Evolutionary conservation across 1,284 basidiomycete genomes (phyloP).

Genomic region (Sphaerobolus stellatus): DNA sequence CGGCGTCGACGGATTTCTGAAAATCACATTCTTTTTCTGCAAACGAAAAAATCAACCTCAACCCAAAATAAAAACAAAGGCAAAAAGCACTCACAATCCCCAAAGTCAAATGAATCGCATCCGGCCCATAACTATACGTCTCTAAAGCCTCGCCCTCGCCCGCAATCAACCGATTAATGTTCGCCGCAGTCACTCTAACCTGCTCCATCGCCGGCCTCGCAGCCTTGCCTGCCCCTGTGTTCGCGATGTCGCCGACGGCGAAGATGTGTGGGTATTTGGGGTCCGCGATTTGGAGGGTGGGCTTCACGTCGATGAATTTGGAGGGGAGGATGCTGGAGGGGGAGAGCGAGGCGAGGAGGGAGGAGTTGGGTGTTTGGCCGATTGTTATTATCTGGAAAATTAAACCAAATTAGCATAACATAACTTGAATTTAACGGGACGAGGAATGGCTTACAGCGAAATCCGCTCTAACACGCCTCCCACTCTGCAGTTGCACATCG

Average conservation of each 20-base stretch:
- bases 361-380: slow-evolving; percentile 40
- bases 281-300: slow-evolving; percentile 36
- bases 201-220: slow-evolving; percentile 35
- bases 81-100: slow-evolving; percentile 41
- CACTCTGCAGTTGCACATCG: slow-evolving; percentile 30
- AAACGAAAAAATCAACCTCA: background rate
- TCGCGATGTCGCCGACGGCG: slow-evolving; percentile 67
- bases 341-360: slow-evolving; percentile 28
- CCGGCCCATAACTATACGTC: slow-evolving; percentile 52
- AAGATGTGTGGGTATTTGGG: slow-evolving; percentile 56
- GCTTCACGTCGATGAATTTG: slow-evolving; percentile 33
- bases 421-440: background rate
- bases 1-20: background rate
- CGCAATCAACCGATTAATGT: slow-evolving; percentile 49
- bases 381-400: slow-evolving; percentile 33
- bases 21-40: slow-evolving; percentile 6
- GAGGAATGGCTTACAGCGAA: slow-evolving; percentile 25
- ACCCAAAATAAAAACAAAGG: background rate
- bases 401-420: background rate
- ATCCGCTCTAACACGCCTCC: slow-evolving; percentile 30
- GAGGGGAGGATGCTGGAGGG: slow-evolving; percentile 25
- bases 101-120: slow-evolving; percentile 70
- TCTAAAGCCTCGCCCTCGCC: slow-evolving; percentile 46
- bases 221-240: slow-evolving; percentile 67
- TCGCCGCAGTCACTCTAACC: slow-evolving; percentile 53